Evolutionary conservation across 225 moss, liverwort and hornwort species (phyloP).

Genomic region (Bryum argenteum): DNA sequence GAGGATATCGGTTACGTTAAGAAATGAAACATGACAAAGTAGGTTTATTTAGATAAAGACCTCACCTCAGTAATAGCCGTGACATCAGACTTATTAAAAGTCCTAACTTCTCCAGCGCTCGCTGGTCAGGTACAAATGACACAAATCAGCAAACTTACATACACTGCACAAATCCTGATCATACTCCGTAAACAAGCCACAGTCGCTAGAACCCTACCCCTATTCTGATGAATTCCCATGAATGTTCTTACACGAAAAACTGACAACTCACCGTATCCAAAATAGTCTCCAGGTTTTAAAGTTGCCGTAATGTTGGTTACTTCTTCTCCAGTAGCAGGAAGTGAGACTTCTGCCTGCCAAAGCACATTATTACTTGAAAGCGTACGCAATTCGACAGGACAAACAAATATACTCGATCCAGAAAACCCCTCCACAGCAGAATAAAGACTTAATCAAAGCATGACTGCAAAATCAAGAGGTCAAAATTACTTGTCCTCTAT

Average conservation of each 20-base stretch:
- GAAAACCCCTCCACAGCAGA: background rate
- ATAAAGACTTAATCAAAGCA: background rate
- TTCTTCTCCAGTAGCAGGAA: slow-evolving; percentile 24
- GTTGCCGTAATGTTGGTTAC: slow-evolving; percentile 31
- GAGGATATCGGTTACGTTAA: background rate
- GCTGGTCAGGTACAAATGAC: slow-evolving; percentile 35
- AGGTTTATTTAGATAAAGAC: background rate
- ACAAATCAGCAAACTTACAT: slow-evolving; percentile 6
- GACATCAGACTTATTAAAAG: slow-evolving; percentile 39
- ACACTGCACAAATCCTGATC: background rate
- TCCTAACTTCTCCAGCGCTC: slow-evolving; percentile 38
- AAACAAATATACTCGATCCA: background rate
- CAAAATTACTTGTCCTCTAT: slow-evolving; percentile 45
- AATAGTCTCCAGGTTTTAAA: slow-evolving; percentile 56
- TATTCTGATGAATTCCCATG: too few relatives aligned
- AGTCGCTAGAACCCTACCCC: background rate
- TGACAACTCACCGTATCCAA: slow-evolving; percentile 49
- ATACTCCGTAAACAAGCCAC: background rate
- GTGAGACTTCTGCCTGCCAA: slow-evolving; percentile 51
- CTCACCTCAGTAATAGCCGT: slow-evolving; percentile 47
- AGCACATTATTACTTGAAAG: background rate
- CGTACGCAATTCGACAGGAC: background rate
- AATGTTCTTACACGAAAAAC: background rate
- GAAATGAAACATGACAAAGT: background rate
- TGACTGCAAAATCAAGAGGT: background rate